These are phyloP conservation scores for Brassica cretica DNA, from an alignment of 345 rosid genomes.

Conservation along the genomic window DNA sequence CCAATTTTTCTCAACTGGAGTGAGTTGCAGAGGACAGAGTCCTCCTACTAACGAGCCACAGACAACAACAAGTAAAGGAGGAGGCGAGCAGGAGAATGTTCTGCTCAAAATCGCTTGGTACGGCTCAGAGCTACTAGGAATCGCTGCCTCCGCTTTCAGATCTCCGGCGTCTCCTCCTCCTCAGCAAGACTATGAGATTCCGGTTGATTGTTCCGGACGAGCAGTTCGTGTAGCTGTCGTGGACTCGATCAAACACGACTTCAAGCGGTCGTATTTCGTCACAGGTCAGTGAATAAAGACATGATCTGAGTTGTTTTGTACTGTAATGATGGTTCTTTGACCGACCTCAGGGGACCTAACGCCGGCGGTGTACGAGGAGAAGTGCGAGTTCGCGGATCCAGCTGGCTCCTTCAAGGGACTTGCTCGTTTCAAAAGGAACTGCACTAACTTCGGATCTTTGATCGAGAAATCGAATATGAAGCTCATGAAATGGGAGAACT, in stretches of 20 bases:
- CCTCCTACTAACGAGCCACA: slow-evolving; percentile 42
- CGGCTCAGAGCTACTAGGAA: slow-evolving; percentile 88
- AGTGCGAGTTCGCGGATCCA: slow-evolving; percentile 95
- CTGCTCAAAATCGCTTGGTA: slow-evolving; percentile 90
- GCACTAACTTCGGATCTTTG: slow-evolving; percentile 80
- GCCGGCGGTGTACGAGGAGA: slow-evolving; percentile 73
- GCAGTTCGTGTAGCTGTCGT: slow-evolving; percentile 62
- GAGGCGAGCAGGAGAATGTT: slow-evolving; percentile 58
- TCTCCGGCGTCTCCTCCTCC: slow-evolving; percentile 36
- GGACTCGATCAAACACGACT: slow-evolving; percentile 69
- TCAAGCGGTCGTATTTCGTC: slow-evolving; percentile 78
- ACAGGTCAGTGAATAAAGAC: slow-evolving; percentile 48
- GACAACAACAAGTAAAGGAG: slow-evolving; percentile 36
- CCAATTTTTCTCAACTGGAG: neutral
- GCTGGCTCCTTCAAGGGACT: slow-evolving; percentile 96
- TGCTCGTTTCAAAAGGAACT: slow-evolving; percentile 82
- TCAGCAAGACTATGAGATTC: slow-evolving; percentile 17
- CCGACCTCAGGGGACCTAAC: slow-evolving; percentile 66
- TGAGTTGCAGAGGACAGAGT: slow-evolving; percentile 38
- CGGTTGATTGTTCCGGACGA: slow-evolving; percentile 52
- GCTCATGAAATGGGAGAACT: slow-evolving; percentile 86
- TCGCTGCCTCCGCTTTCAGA: slow-evolving; percentile 78
- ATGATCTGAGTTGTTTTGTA: neutral
- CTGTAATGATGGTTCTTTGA: neutral
- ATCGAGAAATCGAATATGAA: slow-evolving; percentile 84